These are phyloP conservation scores for Teunomyces cretensis DNA, from an alignment of 805 yeast genomes.

Conservation along the genomic window DNA sequence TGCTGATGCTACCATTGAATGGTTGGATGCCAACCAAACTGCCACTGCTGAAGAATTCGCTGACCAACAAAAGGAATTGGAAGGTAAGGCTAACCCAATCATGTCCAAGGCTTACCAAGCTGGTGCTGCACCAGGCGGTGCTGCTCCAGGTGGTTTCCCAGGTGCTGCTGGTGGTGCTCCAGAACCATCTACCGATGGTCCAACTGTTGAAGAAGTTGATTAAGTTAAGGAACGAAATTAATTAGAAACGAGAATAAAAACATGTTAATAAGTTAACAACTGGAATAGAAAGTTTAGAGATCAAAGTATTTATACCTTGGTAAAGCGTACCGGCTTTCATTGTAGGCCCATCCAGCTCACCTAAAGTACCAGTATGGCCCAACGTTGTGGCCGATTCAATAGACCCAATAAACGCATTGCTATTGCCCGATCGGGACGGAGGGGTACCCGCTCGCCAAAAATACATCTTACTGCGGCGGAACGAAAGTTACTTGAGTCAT, in stretches of 20 bases:
- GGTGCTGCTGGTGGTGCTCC: slow-evolving; percentile 42
- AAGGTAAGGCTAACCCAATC: slow-evolving; percentile 93
- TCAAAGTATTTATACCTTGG: too few species aligned
- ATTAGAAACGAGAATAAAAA: slow-evolving; percentile 2
- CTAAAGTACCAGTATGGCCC: too few species aligned
- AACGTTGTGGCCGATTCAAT: too few species aligned
- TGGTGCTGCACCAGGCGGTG: slow-evolving; percentile 77
- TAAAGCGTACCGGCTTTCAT: too few species aligned
- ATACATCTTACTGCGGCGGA: neutral
- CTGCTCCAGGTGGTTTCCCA: slow-evolving; percentile 62
- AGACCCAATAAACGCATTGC: neutral
- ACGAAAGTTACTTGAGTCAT: neutral
- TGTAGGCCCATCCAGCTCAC: too few species aligned
- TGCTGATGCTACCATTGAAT: slow-evolving; percentile 78
- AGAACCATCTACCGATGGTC: slow-evolving; percentile 43
- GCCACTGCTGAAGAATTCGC: slow-evolving; percentile 90
- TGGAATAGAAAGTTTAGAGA: too few species aligned
- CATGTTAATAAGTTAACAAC: neutral
- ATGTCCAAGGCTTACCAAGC: slow-evolving; percentile 96
- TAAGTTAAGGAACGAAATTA: slow-evolving; percentile 20
- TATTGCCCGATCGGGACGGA: neutral
- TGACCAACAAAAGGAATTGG: slow-evolving; percentile 94
- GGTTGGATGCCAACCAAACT: slow-evolving; percentile 93
- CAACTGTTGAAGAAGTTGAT: slow-evolving; percentile 56
- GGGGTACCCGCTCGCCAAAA: neutral